Evolutionary conservation across 2,329 filamentous ascomycete species (phyloP).

Genomic region (Leptographium galeiforme): DNA sequence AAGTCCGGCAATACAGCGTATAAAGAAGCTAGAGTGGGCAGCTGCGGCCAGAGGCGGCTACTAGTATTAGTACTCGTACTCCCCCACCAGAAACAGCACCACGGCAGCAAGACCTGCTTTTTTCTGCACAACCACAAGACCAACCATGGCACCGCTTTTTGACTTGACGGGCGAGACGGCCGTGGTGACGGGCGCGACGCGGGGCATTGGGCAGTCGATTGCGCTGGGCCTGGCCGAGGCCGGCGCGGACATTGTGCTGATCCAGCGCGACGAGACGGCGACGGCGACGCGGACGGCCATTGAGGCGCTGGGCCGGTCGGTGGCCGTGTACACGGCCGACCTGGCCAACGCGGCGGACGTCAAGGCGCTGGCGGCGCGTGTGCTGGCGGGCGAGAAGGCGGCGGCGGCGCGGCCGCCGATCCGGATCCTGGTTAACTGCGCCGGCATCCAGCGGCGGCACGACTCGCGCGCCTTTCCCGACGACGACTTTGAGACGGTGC

Average conservation of each 20-base stretch:
- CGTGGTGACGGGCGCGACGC: slow-evolving; percentile 42
- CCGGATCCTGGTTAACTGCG: slow-evolving; percentile 73
- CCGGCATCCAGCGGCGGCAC: slow-evolving; percentile 72
- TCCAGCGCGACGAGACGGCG: slow-evolving; percentile 24
- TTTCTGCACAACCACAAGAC: background rate
- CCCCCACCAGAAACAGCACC: background rate
- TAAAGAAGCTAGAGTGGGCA: background rate
- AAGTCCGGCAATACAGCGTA: background rate
- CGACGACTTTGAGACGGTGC: slow-evolving; percentile 62
- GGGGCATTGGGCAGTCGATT: slow-evolving; percentile 44
- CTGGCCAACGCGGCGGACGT: slow-evolving; percentile 49
- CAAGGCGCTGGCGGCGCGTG: slow-evolving; percentile 40
- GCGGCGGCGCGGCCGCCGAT: slow-evolving; percentile 23
- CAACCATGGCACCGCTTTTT: slow-evolving; percentile 25
- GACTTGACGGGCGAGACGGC: slow-evolving; percentile 43
- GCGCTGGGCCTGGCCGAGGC: slow-evolving; percentile 45
- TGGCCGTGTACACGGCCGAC: slow-evolving; percentile 56
- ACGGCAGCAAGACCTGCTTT: no score
- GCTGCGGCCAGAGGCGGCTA: background rate
- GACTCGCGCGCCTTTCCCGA: slow-evolving; percentile 64
- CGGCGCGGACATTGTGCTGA: slow-evolving; percentile 41
- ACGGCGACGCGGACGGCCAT: slow-evolving; percentile 47
- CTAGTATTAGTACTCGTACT: no score
- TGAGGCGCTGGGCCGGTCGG: slow-evolving; percentile 51
- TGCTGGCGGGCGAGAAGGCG: slow-evolving; percentile 46